phyloP scores from a whole-genome alignment of 2,329 filamentous ascomycete species.

The Septoria linicola region DNA sequence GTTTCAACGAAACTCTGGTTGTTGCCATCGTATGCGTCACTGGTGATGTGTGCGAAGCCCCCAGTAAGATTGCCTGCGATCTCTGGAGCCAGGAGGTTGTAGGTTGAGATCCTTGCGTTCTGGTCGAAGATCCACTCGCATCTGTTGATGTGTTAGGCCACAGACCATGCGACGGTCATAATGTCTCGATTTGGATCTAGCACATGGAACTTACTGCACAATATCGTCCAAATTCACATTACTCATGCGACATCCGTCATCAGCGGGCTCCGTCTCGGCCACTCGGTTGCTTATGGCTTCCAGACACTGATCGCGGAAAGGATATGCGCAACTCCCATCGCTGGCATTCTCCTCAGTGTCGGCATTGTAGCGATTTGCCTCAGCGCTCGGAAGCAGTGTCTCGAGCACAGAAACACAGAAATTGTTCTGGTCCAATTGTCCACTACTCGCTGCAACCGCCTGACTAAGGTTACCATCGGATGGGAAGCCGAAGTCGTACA shows the following conservation, averaged over 20 bases:
- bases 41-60: slow-evolving; percentile 19
- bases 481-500: slow-evolving; percentile 15
- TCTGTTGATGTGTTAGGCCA: no score
- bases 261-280: slow-evolving; percentile 10
- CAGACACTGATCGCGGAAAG: slow-evolving; percentile 13
- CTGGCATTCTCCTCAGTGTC: slow-evolving; percentile 17
- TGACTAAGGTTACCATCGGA: slow-evolving; percentile 3
- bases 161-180: no score
- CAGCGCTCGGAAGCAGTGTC: slow-evolving; percentile 4
- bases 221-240: slow-evolving; percentile 9
- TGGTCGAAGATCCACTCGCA: slow-evolving; percentile 13
- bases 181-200: slow-evolving; percentile 13
- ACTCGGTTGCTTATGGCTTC: slow-evolving; percentile 11
- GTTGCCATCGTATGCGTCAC: slow-evolving; percentile 9
- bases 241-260: slow-evolving; percentile 12
- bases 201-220: no score
- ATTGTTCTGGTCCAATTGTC: slow-evolving; percentile 15
- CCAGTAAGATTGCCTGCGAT: slow-evolving; percentile 2
- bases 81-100: slow-evolving; percentile 10
- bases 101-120: slow-evolving; percentile 11
- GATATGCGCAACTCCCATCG: slow-evolving; percentile 16
- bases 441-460: slow-evolving; percentile 11
- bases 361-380: slow-evolving; percentile 8
- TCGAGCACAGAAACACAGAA: slow-evolving; percentile 20
- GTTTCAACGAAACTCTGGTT: slow-evolving; percentile 14